Base-by-base conservation (phyloP, 345 rosid genomes). In the Carallia brachiata region DNA sequence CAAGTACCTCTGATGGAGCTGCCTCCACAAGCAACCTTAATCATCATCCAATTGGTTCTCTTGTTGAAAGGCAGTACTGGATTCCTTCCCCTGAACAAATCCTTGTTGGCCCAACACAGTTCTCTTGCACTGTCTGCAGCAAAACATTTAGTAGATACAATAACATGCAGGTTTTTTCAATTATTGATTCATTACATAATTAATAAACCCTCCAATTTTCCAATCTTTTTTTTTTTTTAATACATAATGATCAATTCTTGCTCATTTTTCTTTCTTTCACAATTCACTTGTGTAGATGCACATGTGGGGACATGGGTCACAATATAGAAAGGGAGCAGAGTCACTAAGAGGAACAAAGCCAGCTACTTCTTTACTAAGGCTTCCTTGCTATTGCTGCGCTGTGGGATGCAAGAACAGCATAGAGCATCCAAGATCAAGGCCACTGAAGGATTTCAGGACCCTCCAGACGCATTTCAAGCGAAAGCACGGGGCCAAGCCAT, bases 81-180 rank as follows among this genome's bases (percentile, higher is more conserved):
- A 89, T 90, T 68, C 98, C 97, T 67, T 81, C 98, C 1, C 89
- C 92, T 6, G 86, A 91, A 6, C 91, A 92, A 85, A 89, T 90
- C 75, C 93, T 92, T 48, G 95, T 86, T 31, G 98, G 98, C n/a
- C 96, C 98, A 3, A 83, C 97, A 40, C 98, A 90, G 84, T 92
- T 90, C 85, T 83, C 98, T 80, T 92, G 98, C 77, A 48, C 90
- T 69, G 93, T 92, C 80, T 92, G 98, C 85, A 78, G 78, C 79
- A 92, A 87, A 73, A 86, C 93, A 34, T 92, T 92, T 85, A 92
- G 89, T 73, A 77, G 98, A 77, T 90, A 84, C 88, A 92, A 92
- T 75, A 92, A 92, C 76, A 90, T 92, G 98, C 98, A 92, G 97
- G 98, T 88, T 61, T 88, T 61, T 13, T 39, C 48, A 56, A 23